Evolutionary conservation across 2,329 filamentous ascomycete genomes (phyloP).

Genomic region (Cladosporium sphaerospermum): DNA sequence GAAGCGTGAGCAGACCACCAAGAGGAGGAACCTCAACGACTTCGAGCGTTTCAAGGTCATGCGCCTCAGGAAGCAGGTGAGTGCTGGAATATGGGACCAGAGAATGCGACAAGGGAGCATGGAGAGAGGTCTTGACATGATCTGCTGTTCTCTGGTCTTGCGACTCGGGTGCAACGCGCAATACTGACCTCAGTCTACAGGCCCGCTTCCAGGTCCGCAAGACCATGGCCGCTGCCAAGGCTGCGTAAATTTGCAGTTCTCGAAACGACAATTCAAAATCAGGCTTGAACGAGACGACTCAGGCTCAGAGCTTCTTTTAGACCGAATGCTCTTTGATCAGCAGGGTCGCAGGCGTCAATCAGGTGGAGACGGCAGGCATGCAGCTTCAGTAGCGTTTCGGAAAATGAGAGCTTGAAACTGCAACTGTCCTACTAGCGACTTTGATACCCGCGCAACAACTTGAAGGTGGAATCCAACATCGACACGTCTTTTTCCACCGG

Average conservation of each 20-base stretch:
- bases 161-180: not conserved
- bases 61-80: constrained; percentile 97
- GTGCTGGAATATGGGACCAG: constrained; percentile 26
- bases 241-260: constrained; percentile 27
- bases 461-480: not conserved
- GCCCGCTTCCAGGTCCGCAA: constrained; percentile 95
- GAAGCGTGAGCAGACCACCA: constrained; percentile 78
- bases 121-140: not conserved
- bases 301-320: constrained; percentile 9
- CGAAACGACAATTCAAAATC: constrained; percentile 9
- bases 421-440: constrained; percentile 9
- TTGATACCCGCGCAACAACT: constrained; percentile 10
- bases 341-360: constrained; percentile 11
- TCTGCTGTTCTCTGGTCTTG: not conserved
- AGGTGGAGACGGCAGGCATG: constrained; percentile 11
- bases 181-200: constrained; percentile 32
- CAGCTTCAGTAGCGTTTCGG: constrained; percentile 11
- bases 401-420: constrained; percentile 12
- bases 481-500: too few species aligned
- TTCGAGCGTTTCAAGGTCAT: constrained; percentile 99
- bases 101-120: not conserved
- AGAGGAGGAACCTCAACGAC: constrained; percentile 88
- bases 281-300: constrained; percentile 10
- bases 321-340: constrained; percentile 10
- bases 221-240: constrained; percentile 88